Evolutionary conservation across 768 basidiomycete genomes (phyloP), one percentile per base, ranked within the genome.

Genomic region (Boletus speciosus): DNA sequence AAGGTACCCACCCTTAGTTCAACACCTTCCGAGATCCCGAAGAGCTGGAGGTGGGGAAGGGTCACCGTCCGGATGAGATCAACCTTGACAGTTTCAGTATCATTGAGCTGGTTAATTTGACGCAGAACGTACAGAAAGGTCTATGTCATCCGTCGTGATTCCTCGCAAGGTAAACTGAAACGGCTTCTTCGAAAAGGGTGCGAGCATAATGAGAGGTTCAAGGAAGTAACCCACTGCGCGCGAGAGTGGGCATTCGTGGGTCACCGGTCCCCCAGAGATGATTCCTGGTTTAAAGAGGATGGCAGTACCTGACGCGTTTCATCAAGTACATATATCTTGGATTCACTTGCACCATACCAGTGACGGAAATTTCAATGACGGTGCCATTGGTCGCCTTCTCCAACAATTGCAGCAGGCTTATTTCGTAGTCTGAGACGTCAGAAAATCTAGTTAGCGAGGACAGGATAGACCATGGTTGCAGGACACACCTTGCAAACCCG

Each of bases 381-480:
- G 91, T 91, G 2, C 96, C 97, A 78, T 98, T 98, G 4, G 93
- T 95, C 4, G 90, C 76, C 62, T 91, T 93, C 68, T 98, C 95
- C 34, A 98, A 64, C 15, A 98, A 73, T 43, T 96, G 78, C 40
- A 99, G 71, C 25, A 98, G 78, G 64, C 90, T 94, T 45, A 96
- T 84, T 76, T 99, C 97, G 71, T 86, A 96, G 70, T 98, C 95
- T 92, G 62, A 32, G 10, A 49, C 29, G 49, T 25, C 46, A 10
- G 32, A 52, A 37, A 9, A n/a, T 16, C 32, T 31, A 4, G 41
- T 53, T 29, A 41, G 43, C 48, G 41, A 56, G 47, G 42, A 43
- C 21, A 32, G 10, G 12, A 40, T 2, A 27, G 21, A 32, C n/a
- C n/a, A 21, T 31, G 25, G 49, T 40, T 46, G 37, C 14, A 42